A percentile compares a stretch with the other conserved stretches of the same genome.
These are phyloP conservation scores for Trametes polyzona DNA, from an alignment of 1,284 basidiomycete species.

Conservation along the genomic window DNA sequence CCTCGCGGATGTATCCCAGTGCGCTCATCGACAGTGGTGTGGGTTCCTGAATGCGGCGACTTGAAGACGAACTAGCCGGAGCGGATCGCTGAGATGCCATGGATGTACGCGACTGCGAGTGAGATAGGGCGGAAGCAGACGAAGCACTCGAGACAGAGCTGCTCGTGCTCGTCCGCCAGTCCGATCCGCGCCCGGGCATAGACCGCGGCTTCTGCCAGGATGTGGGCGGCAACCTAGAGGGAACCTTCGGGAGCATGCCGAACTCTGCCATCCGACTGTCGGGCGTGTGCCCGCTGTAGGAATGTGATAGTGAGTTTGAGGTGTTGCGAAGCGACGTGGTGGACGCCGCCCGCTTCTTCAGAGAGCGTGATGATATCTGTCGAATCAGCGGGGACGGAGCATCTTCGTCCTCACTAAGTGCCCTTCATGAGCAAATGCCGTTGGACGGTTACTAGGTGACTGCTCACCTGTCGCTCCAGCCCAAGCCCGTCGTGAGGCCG, in stretches of 20 bases:
- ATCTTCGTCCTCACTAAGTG: conserved; percentile 74
- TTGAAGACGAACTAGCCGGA: conserved; percentile 1
- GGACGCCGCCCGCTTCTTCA: conserved; percentile 21
- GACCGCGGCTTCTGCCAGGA: conserved; percentile 27
- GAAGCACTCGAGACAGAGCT: conserved; percentile 28
- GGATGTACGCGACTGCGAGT: conserved; percentile 24
- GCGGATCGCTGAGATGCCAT: conserved; percentile 25
- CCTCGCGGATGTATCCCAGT: conserved; percentile 22
- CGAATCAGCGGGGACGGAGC: conserved; percentile 74
- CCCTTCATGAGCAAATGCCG: conserved; percentile 7
- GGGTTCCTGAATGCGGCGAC: conserved; percentile 10
- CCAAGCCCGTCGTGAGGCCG: conserved; percentile 76
- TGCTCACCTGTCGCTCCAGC: conserved; percentile 75
- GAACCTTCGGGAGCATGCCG: conserved; percentile 14
- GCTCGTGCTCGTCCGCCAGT: conserved; percentile 28
- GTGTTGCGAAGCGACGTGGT: conserved; percentile 11
- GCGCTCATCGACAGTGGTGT: conserved; percentile 6
- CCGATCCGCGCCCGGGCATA: conserved; percentile 1
- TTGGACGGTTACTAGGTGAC: conserved; percentile 3
- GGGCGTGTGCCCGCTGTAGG: conserved; percentile 30
- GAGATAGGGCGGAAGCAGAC: conserved; percentile 12
- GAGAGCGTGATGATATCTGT: conserved; percentile 61
- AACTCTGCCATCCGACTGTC: conserved; percentile 26
- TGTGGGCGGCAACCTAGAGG: conserved; percentile 31
- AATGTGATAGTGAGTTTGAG: conserved; percentile 38